Percentiles rank a stretch among this genome's conserved stretches.
Evolutionary conservation across 2,329 filamentous ascomycete species (phyloP).

Genomic region (Diaporthe eres): DNA sequence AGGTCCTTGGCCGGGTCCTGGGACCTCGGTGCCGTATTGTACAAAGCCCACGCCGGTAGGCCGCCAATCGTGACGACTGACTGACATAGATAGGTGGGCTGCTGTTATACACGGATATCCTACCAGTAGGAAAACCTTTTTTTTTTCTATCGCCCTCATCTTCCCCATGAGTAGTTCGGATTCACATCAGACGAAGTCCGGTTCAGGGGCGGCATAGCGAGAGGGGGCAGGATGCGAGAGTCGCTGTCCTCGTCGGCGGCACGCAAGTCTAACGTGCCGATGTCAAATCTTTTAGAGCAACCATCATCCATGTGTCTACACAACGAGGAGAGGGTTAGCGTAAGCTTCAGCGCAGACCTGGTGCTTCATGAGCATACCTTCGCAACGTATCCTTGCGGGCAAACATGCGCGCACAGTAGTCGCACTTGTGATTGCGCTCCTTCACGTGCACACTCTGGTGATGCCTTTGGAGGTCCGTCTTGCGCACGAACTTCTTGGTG

Average conservation of each 20-base stretch:
- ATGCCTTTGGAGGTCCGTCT: constrained; percentile 80
- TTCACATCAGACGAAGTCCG: constrained; percentile 12
- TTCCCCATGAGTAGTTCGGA: constrained; percentile 17
- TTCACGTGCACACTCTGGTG: constrained; percentile 81
- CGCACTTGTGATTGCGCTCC: constrained; percentile 77
- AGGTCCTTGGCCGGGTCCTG: not conserved
- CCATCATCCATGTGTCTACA: constrained; percentile 82
- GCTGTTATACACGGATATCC: constrained; percentile 17
- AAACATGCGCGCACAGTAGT: constrained; percentile 79
- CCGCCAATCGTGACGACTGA: not conserved
- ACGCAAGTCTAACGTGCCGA: constrained; percentile 65
- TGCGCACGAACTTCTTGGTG: constrained; percentile 83
- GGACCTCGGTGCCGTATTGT: not conserved
- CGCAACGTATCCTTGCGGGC: constrained; percentile 86
- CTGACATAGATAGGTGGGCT: not conserved
- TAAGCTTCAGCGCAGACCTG: not conserved
- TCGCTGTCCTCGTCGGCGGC: constrained; percentile 48
- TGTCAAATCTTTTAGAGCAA: constrained; percentile 77
- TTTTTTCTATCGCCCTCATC: not conserved
- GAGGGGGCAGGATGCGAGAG: constrained; percentile 48
- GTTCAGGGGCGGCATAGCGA: constrained; percentile 48
- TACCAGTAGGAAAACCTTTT: constrained; percentile 9
- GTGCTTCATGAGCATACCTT: constrained; percentile 65
- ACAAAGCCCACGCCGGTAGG: not conserved
- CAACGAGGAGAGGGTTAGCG: constrained; percentile 6